phyloP scores from a whole-genome alignment of 768 basidiomycete species.

The Chalciporus chontae region DNA sequence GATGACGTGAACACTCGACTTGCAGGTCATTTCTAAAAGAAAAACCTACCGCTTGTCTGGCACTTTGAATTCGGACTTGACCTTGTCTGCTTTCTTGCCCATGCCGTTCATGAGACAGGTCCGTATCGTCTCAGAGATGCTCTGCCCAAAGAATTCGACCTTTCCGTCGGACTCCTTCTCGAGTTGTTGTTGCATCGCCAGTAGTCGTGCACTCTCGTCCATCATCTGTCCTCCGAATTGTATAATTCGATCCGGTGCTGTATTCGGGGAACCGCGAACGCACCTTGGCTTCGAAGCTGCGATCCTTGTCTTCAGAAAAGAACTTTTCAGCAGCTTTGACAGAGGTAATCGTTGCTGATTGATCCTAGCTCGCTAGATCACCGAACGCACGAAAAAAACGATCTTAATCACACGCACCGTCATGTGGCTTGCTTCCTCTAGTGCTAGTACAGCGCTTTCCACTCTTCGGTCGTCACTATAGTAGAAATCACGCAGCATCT shows the following conservation, averaged over 20 bases:
- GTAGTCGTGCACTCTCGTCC: constrained; percentile 79
- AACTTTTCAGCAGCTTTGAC: constrained; percentile 87
- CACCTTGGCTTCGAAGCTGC: constrained; percentile 87
- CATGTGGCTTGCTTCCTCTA: constrained; percentile 77
- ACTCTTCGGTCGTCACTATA: constrained; percentile 95
- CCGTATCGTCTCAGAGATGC: constrained; percentile 84
- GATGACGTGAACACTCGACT: not conserved
- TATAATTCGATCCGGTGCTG: not conserved
- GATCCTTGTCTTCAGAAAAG: constrained; percentile 93
- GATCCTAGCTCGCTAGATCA: constrained; percentile 52
- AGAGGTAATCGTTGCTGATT: constrained; percentile 60
- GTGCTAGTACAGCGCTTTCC: constrained; percentile 84
- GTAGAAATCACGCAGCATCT: constrained; percentile 93
- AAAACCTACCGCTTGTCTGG: constrained; percentile 81
- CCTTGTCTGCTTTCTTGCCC: constrained; percentile 84
- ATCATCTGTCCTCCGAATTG: constrained; percentile 62
- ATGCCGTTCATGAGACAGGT: constrained; percentile 74
- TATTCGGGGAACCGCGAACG: not conserved
- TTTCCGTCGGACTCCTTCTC: constrained; percentile 83
- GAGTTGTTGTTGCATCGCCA: constrained; percentile 78
- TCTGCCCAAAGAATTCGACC: constrained; percentile 75
- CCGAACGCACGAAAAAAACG: not conserved
- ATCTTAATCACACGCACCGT: constrained; percentile 40
- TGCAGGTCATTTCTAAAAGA: not conserved
- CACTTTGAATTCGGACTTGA: constrained; percentile 88